phyloP scores from a whole-genome alignment of 495 filamentous ascomycete genomes.

The Penicillium subrubescens region DNA sequence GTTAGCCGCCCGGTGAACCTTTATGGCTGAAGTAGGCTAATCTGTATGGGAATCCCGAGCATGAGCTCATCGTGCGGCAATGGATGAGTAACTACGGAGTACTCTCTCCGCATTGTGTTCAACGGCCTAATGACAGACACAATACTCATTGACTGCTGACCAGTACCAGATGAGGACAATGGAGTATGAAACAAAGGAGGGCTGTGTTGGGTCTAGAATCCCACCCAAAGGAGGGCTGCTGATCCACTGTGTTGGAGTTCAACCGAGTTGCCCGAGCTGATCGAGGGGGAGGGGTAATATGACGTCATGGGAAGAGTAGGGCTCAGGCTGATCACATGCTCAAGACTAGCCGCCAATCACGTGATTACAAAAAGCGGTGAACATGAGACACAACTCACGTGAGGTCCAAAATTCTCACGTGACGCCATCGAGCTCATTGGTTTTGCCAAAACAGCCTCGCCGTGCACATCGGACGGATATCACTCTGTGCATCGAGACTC shows the following conservation, averaged over 20 bases:
- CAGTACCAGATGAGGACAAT: background rate
- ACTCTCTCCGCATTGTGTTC: background rate
- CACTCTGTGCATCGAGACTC: conserved; percentile 21
- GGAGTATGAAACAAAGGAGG: background rate
- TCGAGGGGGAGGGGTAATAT: conserved; percentile 6
- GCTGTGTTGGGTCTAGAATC: conserved; percentile 23
- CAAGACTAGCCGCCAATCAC: background rate
- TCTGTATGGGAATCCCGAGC: background rate
- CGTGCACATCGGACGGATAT: conserved; percentile 9
- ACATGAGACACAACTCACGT: background rate
- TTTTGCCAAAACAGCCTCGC: conserved; percentile 25
- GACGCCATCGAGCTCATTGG: conserved; percentile 3
- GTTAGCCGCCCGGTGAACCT: conserved; percentile 25
- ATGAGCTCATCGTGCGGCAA: conserved; percentile 22
- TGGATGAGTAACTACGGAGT: background rate
- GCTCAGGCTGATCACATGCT: background rate
- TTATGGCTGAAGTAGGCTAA: conserved; percentile 8
- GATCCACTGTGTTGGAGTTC: conserved; percentile 10
- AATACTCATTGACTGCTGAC: background rate
- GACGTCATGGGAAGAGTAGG: conserved; percentile 20
- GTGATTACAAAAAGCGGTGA: background rate
- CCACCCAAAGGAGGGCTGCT: conserved; percentile 4
- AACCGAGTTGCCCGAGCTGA: background rate
- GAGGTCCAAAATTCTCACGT: background rate
- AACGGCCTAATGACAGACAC: background rate